A percentile compares a stretch with the other conserved stretches of the same genome.
Evolutionary conservation across 2,329 filamentous ascomycete species (phyloP).

Genomic region (Colletotrichum filicis): DNA sequence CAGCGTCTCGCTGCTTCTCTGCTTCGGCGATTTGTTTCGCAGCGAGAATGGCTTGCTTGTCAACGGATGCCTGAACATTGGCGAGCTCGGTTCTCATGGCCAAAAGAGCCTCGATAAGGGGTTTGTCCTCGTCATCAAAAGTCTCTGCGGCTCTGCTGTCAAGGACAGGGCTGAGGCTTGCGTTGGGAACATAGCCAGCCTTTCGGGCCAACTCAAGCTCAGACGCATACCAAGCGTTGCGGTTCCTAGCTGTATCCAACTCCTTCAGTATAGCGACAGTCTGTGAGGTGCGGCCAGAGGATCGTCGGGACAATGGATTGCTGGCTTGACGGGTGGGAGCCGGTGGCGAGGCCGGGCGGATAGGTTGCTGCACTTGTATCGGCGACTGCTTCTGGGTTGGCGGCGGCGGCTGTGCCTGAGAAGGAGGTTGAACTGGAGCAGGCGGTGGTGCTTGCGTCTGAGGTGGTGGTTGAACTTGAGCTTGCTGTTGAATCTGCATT

Average conservation of each 20-base stretch:
- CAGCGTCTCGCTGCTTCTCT: slow-evolving; percentile 92
- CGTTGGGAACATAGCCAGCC: slow-evolving; percentile 82
- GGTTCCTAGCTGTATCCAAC: slow-evolving; percentile 83
- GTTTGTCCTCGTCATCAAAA: slow-evolving; percentile 91
- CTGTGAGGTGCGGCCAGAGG: slow-evolving; percentile 71
- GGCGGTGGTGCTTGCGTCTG: slow-evolving; percentile 39
- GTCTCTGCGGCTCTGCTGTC: slow-evolving; percentile 82
- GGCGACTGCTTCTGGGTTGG: slow-evolving; percentile 24
- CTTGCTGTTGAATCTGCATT: slow-evolving; percentile 35
- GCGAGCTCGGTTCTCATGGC: slow-evolving; percentile 90
- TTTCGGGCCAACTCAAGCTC: slow-evolving; percentile 93
- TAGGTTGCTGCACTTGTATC: slow-evolving; percentile 47
- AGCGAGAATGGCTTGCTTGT: slow-evolving; percentile 86
- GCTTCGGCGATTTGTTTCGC: slow-evolving; percentile 92
- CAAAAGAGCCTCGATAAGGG: slow-evolving; percentile 90
- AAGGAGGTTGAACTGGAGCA: slow-evolving; percentile 47
- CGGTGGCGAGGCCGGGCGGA: slow-evolving; percentile 67
- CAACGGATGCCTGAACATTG: slow-evolving; percentile 90
- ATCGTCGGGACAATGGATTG: slow-evolving; percentile 68
- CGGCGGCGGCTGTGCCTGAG: slow-evolving; percentile 5
- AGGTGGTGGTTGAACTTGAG: slow-evolving; percentile 1
- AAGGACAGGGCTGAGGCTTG: slow-evolving; percentile 75
- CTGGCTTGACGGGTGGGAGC: slow-evolving; percentile 66
- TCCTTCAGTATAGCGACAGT: slow-evolving; percentile 86
- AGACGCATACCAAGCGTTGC: slow-evolving; percentile 97